Conservation (phyloP, 129 eudicot genomes). For the Flaveria robusta region DNA sequence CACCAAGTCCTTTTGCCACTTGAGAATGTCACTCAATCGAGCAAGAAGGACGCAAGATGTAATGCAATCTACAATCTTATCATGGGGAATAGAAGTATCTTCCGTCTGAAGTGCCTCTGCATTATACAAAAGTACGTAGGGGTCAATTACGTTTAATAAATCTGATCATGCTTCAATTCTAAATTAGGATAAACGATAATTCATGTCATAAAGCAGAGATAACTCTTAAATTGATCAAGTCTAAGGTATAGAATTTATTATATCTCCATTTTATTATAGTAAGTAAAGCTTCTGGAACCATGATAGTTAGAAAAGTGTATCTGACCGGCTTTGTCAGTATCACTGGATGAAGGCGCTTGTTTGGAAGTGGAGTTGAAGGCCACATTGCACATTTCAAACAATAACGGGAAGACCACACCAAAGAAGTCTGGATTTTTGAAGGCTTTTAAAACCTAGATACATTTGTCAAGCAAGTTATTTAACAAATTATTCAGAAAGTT, state of each 20-base stretch:
- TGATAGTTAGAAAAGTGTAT: not conserved
- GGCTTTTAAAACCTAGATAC: conserved; percentile 71
- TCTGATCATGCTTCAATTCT: conserved; percentile 3
- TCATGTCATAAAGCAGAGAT: not conserved
- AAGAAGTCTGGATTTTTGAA: conserved; percentile 77
- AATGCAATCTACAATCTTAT: conserved; percentile 67
- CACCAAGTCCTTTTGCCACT: conserved; percentile 53
- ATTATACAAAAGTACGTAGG: conserved; percentile 26
- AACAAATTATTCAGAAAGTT: conserved; percentile 8
- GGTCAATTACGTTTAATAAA: conserved; percentile 11
- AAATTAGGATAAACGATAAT: not conserved
- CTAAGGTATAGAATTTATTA: not conserved
- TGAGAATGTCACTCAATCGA: conserved; percentile 57
- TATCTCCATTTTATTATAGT: not conserved
- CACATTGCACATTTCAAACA: conserved; percentile 64
- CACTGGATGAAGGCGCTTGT: conserved; percentile 48
- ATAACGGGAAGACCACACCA: conserved; percentile 60
- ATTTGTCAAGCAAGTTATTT: conserved; percentile 24
- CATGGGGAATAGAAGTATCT: conserved; percentile 54
- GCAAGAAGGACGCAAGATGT: conserved; percentile 74
- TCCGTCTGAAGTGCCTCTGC: conserved; percentile 55
- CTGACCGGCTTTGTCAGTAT: conserved; percentile 60
- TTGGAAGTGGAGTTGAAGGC: conserved; percentile 32
- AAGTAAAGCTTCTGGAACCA: not conserved
- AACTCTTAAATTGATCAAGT: not conserved